These are phyloP conservation scores for Geranomyces michiganensis DNA, from an alignment of 192 early-diverging fungal genomes.

Conservation along the genomic window DNA sequence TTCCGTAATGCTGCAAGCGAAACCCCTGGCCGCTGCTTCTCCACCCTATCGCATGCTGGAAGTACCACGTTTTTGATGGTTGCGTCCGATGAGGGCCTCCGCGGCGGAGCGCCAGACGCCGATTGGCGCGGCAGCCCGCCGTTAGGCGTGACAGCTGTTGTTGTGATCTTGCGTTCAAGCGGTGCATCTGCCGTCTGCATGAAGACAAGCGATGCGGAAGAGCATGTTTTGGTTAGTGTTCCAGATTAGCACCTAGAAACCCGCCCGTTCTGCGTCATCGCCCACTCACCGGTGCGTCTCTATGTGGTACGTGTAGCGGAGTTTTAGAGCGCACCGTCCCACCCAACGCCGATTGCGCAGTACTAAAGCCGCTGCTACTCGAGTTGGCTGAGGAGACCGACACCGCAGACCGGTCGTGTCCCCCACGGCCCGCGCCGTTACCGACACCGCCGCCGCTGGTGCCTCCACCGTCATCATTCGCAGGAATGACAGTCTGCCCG, in stretches of 20 bases:
- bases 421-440: background rate
- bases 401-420: no score
- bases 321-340: constrained; percentile 26
- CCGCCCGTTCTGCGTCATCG: no score
- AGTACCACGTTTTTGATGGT: constrained; percentile 27
- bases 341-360: constrained; percentile 1
- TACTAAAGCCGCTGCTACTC: background rate
- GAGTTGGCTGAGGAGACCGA: no score
- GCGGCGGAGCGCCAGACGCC: background rate
- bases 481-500: background rate
- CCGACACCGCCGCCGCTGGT: background rate
- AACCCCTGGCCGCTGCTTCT: background rate
- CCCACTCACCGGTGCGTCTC: background rate
- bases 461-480: no score
- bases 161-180: background rate
- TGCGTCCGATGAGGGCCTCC: background rate
- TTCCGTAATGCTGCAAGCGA: constrained; percentile 20
- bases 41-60: constrained; percentile 30
- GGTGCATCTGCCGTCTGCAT: background rate
- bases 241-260: no score
- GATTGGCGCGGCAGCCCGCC: background rate
- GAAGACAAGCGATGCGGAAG: background rate
- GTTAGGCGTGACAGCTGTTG: background rate
- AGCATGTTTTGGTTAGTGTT: background rate
- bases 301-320: background rate